Evolutionary conservation across 305 asterid genomes (phyloP).

Genomic region (Ilex paraguariensis): DNA sequence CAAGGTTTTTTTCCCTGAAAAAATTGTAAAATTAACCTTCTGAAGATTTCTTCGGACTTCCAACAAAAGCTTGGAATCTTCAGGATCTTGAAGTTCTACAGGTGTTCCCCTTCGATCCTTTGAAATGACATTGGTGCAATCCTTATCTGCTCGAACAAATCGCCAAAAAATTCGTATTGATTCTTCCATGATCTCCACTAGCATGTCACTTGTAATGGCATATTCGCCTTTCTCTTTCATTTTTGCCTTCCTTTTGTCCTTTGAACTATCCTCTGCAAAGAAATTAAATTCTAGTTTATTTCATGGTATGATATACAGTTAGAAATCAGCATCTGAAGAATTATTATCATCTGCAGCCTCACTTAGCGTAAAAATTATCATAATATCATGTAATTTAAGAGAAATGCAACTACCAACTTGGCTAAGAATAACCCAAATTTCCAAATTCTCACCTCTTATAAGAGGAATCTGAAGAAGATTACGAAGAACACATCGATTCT

Average conservation of each 20-base stretch:
- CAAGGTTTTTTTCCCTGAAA: not conserved
- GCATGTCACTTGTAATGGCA: slow-evolving; percentile 52
- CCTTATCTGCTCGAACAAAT: slow-evolving; percentile 73
- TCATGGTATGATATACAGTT: not conserved
- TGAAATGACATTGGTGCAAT: slow-evolving; percentile 28
- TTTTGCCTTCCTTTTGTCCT: slow-evolving; percentile 38
- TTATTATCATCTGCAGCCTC: not conserved
- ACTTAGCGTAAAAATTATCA: not conserved
- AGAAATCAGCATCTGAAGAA: not conserved
- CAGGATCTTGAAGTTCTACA: slow-evolving; percentile 38
- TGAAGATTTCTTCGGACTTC: slow-evolving; percentile 52
- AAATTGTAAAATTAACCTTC: slow-evolving; percentile 39
- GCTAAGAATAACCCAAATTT: not conserved
- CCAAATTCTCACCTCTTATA: slow-evolving; percentile 47
- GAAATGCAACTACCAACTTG: not conserved
- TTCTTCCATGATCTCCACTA: slow-evolving; percentile 86
- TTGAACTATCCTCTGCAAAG: slow-evolving; percentile 55
- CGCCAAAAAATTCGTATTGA: slow-evolving; percentile 86
- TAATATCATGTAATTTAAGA: not conserved
- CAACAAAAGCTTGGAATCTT: slow-evolving; percentile 43
- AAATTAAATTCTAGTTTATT: not conserved
- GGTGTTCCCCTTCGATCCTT: slow-evolving; percentile 33
- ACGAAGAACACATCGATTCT: slow-evolving; percentile 63
- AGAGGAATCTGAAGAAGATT: slow-evolving; percentile 94
- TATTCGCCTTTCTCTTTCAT: slow-evolving; percentile 37